Evolutionary conservation across 2,329 filamentous ascomycete genomes (phyloP).

Genomic region (Sporothrix globosa): DNA sequence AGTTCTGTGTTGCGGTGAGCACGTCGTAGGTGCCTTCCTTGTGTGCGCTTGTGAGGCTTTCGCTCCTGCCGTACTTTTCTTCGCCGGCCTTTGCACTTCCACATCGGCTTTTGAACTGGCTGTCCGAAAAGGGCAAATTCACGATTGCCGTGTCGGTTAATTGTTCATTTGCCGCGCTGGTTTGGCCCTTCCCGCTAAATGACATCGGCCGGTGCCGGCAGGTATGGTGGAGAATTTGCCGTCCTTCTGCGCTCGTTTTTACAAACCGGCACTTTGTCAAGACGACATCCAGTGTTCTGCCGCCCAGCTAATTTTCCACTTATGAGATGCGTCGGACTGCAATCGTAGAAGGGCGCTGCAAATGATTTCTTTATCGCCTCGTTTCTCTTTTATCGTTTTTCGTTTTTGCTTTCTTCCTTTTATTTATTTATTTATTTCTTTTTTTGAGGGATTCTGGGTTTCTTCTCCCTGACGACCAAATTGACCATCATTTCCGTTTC

Average conservation of each 20-base stretch:
- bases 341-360: neutral
- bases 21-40: neutral
- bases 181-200: constrained; percentile 5
- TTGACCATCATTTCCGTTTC: constrained; percentile 1
- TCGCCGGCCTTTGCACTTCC: neutral
- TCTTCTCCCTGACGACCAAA: neutral
- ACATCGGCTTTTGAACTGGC: neutral
- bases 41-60: neutral
- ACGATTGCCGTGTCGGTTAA: neutral
- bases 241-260: neutral
- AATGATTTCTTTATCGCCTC: neutral
- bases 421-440: neutral
- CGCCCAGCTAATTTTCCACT: constrained; percentile 29
- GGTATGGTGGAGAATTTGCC: neutral
- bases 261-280: neutral
- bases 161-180: neutral
- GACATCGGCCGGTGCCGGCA: neutral
- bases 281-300: neutral
- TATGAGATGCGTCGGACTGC: constrained; percentile 26
- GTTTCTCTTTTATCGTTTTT: neutral
- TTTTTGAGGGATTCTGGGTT: neutral
- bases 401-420: neutral
- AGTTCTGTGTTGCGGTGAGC: too few relatives aligned
- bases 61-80: neutral
- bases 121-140: neutral